phyloP scores from a whole-genome alignment of 202 grass and related monocot genomes.

The Schoenoplectus tabernaemontani region DNA sequence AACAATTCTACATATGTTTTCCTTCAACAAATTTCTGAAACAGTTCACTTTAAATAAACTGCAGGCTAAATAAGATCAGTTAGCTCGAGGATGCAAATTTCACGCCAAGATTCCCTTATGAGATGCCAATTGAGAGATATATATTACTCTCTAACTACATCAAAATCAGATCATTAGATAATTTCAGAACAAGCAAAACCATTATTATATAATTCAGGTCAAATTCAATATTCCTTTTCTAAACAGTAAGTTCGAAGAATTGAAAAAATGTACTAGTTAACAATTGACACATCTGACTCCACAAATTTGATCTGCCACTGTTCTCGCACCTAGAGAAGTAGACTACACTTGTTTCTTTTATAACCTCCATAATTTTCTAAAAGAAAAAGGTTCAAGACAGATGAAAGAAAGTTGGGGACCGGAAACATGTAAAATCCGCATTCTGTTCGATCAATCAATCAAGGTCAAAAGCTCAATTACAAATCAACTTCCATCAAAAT shows the following conservation, averaged over 20 bases:
- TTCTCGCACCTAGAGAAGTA: too few species aligned
- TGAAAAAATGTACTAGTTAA: too few species aligned
- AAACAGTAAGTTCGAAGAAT: too few species aligned
- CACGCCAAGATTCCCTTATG: background rate
- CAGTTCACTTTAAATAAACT: background rate
- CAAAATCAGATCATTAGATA: too few species aligned
- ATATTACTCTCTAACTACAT: background rate
- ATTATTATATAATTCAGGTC: too few species aligned
- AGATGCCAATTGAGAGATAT: background rate
- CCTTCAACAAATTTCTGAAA: background rate
- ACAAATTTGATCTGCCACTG: too few species aligned
- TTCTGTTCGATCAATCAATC: too few species aligned
- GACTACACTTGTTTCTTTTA: background rate
- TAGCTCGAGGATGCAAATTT: background rate
- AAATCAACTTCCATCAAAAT: too few species aligned
- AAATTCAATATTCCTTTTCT: too few species aligned
- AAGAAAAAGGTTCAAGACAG: background rate
- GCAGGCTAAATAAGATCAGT: background rate
- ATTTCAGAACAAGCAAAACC: too few species aligned
- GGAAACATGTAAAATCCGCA: background rate
- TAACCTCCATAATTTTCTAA: background rate
- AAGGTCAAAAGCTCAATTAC: too few species aligned
- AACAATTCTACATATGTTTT: background rate
- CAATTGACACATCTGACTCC: too few species aligned
- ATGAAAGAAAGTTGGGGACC: background rate